phyloP scores from a whole-genome alignment of 345 rosid genomes.

The Eucalyptus guilfoylei region DNA sequence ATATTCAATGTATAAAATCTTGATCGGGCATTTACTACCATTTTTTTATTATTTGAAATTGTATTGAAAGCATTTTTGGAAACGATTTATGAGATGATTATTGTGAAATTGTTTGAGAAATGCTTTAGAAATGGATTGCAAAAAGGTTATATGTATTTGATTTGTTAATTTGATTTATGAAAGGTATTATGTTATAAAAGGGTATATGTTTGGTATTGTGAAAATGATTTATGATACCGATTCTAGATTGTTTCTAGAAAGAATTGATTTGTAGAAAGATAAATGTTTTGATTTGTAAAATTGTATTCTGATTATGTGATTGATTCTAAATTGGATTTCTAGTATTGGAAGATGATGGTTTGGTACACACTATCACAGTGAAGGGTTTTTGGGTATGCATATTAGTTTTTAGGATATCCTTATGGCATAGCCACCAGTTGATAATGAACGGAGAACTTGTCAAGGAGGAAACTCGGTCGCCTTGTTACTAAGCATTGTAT shows the following conservation, averaged over 20 bases:
- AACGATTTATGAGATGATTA: background rate
- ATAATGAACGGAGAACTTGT: background rate
- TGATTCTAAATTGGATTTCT: background rate
- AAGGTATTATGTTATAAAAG: background rate
- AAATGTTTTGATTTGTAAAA: too few species aligned
- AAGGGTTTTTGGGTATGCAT: background rate
- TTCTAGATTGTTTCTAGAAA: too few species aligned
- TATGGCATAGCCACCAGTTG: fast-evolving
- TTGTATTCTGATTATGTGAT: fast-evolving
- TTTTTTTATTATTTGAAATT: background rate
- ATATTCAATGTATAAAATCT: too few species aligned
- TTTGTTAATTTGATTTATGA: too few species aligned
- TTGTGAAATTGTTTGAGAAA: background rate
- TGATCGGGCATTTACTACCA: background rate
- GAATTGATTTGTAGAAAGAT: background rate
- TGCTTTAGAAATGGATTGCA: background rate
- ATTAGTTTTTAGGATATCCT: background rate
- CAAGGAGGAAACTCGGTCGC: fast-evolving
- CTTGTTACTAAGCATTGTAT: background rate
- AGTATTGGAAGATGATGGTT: background rate
- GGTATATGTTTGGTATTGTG: background rate
- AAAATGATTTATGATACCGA: too few species aligned
- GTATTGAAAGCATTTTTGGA: too few species aligned
- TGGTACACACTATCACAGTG: background rate
- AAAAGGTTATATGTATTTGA: background rate